Evolutionary conservation across 2,329 filamentous ascomycete genomes (phyloP).

Genomic region (Fusarium pilosicola): DNA sequence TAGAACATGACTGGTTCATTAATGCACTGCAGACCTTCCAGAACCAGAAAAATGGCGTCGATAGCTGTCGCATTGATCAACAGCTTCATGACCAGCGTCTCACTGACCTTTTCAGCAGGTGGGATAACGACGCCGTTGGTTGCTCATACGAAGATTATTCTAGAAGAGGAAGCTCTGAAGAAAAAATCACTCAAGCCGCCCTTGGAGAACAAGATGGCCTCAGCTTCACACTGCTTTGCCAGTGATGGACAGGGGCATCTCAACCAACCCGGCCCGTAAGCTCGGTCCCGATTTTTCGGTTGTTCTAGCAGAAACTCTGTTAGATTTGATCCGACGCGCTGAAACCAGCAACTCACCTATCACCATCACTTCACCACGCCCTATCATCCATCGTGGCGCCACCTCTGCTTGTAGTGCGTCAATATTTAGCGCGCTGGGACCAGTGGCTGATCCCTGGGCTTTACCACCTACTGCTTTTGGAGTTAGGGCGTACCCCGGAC

Average conservation of each 20-base stretch:
- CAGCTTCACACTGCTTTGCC: background rate
- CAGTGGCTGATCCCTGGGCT: constrained; percentile 6
- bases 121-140: background rate
- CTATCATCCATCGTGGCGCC: constrained; percentile 14
- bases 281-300: background rate
- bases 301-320: background rate
- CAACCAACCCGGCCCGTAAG: background rate
- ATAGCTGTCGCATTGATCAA: background rate
- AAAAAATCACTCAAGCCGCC: background rate
- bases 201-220: background rate
- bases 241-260: background rate
- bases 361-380: background rate
- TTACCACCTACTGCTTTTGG: constrained; percentile 9
- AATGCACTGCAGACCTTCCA: background rate
- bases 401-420: background rate
- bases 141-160: constrained; percentile 3
- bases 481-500: background rate
- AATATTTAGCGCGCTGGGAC: background rate
- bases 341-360: background rate
- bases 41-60: background rate
- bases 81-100: background rate
- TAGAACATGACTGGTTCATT: background rate
- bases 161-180: background rate
- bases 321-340: background rate
- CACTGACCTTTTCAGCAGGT: background rate